Conservation (phyloP, 1,284 basidiomycete genomes). For the Rhodotorula glutinis region DNA sequence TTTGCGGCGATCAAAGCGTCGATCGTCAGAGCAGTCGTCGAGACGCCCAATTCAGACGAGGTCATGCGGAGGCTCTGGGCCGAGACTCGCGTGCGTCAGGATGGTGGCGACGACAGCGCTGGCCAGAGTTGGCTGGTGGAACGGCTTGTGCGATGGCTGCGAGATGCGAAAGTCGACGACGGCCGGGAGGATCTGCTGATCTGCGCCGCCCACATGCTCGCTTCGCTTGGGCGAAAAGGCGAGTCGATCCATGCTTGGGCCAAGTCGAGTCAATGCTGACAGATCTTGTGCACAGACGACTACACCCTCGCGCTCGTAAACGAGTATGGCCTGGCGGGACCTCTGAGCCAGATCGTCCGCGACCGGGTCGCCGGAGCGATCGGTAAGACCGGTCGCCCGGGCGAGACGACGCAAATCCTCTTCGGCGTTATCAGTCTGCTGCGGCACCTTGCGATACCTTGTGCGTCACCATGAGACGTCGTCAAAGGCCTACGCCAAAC, state of each 20-base stretch:
- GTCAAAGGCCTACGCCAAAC: no score
- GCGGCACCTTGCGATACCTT: slow-evolving; percentile 74
- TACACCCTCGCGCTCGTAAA: slow-evolving; percentile 60
- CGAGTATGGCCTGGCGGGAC: slow-evolving; percentile 30
- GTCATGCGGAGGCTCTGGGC: slow-evolving; percentile 65
- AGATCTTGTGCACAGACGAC: slow-evolving; percentile 54
- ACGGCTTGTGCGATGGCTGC: slow-evolving; percentile 74
- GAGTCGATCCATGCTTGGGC: background rate
- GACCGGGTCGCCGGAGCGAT: slow-evolving; percentile 5
- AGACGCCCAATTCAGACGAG: slow-evolving; percentile 74
- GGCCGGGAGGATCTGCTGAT: slow-evolving; percentile 71
- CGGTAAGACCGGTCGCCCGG: slow-evolving; percentile 12
- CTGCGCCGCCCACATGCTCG: slow-evolving; percentile 74
- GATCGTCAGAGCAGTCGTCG: slow-evolving; percentile 76
- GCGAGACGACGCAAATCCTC: slow-evolving; percentile 42
- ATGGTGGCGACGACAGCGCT: slow-evolving; percentile 59
- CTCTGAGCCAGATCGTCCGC: slow-evolving; percentile 28
- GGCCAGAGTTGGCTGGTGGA: slow-evolving; percentile 64
- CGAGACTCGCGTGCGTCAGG: slow-evolving; percentile 43
- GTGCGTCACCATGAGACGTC: no score
- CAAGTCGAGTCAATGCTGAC: background rate
- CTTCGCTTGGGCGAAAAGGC: slow-evolving; percentile 65
- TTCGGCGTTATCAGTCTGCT: slow-evolving; percentile 63
- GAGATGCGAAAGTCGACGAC: slow-evolving; percentile 45
- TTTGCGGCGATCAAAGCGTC: slow-evolving; percentile 79